Evolutionary conservation across 140 eudicot species (phyloP), one percentile per base, ranked within the genome.

Genomic region (Cichorium intybus): DNA sequence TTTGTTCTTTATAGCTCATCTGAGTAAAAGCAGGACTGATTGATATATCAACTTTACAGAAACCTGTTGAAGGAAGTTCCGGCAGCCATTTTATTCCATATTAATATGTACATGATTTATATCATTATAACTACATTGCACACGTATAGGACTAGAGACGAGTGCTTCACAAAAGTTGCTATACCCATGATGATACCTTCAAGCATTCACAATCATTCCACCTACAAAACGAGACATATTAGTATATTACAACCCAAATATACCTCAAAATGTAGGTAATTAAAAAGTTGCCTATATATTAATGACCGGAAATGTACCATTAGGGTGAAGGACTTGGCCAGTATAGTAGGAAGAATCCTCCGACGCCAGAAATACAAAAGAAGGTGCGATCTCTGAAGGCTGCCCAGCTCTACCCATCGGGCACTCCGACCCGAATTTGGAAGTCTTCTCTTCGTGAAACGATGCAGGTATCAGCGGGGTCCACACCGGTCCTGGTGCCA

Each of bases 401-500:
- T 85, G 89, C 0, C 55, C 96, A 3, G 96, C 89, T 59, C 96
- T 62, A 2, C 60, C 65, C 87, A 87, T 79, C 0, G 89, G 86
- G n/a, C 78, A 79, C 60, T 84, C 85, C 0, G 82, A 68, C 49
- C 93, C 96, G 0, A 84, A 78, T 1, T 35, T 65, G 0, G 64
- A 27, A 0, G 71, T 56, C 56, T 81, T 67, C 8, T 87, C 88
- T 35, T 76, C 81, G 2, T 34, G 20, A 1, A 72, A 75, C 1
- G 81, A 76, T 7, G 85, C 61, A 4, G 81, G 84, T 18, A 78
- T 78, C 18, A 87, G 64, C 0, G 88, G 92, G 2, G 95, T 84
- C 92, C 95, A 84, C 4, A 84, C 75, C 0, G 88, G 92, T 0
- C 95, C 95, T 0, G 89, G 86, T 5, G 95, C 93, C 15, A 87